Evolutionary conservation across 441 rosid species (phyloP).

Genomic region (Populus hybrid): DNA sequence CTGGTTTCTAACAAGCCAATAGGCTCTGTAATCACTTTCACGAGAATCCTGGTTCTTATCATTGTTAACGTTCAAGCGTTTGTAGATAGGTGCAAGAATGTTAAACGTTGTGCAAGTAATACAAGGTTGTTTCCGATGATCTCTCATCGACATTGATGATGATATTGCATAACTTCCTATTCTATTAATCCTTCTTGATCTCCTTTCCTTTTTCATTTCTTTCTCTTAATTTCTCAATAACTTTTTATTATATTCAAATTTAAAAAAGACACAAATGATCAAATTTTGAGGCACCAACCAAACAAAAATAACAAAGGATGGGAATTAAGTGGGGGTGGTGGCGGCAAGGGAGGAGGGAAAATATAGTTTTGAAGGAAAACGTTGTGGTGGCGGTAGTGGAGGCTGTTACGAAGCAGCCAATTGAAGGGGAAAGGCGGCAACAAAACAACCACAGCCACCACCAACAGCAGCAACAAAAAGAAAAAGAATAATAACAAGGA

Average conservation of each 20-base stretch:
- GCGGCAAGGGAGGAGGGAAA: neutral
- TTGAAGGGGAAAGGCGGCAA: neutral
- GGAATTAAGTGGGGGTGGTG: neutral
- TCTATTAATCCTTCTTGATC: constrained; percentile 38
- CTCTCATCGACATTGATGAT: constrained; percentile 66
- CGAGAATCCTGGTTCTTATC: constrained; percentile 58
- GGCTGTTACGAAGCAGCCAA: neutral
- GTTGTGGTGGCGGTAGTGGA: neutral
- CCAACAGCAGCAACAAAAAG: neutral
- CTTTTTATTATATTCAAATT: neutral
- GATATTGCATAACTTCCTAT: constrained; percentile 89
- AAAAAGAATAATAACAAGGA: neutral
- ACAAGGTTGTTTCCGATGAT: constrained; percentile 70
- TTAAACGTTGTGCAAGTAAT: constrained; percentile 90
- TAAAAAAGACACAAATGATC: neutral
- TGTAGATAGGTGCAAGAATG: constrained; percentile 90
- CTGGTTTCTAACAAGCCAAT: constrained; percentile 76
- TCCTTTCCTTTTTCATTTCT: constrained; percentile 31
- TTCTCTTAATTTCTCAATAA: neutral
- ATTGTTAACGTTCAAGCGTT: constrained; percentile 52
- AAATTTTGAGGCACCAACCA: neutral
- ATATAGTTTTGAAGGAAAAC: neutral
- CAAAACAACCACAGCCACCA: neutral
- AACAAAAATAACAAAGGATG: neutral
- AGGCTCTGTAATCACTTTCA: constrained; percentile 64